Conservation (phyloP, 371 early-diverging fungal species). For the Rhizopus arrhizus region DNA sequence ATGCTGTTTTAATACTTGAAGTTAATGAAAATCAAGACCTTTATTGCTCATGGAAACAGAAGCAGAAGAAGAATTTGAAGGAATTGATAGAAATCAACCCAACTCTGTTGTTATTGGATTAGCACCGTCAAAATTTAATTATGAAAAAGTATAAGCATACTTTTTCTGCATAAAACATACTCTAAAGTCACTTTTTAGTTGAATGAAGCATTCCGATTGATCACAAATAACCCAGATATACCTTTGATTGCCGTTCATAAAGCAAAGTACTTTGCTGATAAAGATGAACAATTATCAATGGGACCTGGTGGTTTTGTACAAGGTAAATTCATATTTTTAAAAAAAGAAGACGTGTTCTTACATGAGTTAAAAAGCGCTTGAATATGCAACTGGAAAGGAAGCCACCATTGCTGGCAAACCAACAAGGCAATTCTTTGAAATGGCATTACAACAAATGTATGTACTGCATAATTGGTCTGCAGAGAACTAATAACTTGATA, state of each 20-base stretch:
- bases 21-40: slow-evolving; percentile 51
- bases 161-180: background rate
- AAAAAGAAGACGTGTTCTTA: background rate
- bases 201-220: slow-evolving; percentile 69
- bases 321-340: slow-evolving; percentile 23
- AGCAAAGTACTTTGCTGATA: slow-evolving; percentile 73
- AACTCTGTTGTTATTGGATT: slow-evolving; percentile 84
- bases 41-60: slow-evolving; percentile 73
- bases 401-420: slow-evolving; percentile 88
- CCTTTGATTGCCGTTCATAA: slow-evolving; percentile 80
- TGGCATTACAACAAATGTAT: slow-evolving; percentile 76
- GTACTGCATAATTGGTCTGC: background rate
- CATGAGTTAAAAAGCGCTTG: slow-evolving; percentile 53
- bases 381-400: slow-evolving; percentile 69
- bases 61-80: slow-evolving; percentile 74
- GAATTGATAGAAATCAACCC: slow-evolving; percentile 55
- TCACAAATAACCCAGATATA: slow-evolving; percentile 37
- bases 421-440: slow-evolving; percentile 67
- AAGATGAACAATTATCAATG: slow-evolving; percentile 64
- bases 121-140: slow-evolving; percentile 76
- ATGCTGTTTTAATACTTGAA: background rate
- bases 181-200: slow-evolving; percentile 35
- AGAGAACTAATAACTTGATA: background rate
- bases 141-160: slow-evolving; percentile 57
- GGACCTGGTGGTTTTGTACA: slow-evolving; percentile 89